Percentiles rank a stretch among this genome's conserved stretches.
Conservation (phyloP, 108 stramenopile species). For the Nitzschia sp. region DNA sequence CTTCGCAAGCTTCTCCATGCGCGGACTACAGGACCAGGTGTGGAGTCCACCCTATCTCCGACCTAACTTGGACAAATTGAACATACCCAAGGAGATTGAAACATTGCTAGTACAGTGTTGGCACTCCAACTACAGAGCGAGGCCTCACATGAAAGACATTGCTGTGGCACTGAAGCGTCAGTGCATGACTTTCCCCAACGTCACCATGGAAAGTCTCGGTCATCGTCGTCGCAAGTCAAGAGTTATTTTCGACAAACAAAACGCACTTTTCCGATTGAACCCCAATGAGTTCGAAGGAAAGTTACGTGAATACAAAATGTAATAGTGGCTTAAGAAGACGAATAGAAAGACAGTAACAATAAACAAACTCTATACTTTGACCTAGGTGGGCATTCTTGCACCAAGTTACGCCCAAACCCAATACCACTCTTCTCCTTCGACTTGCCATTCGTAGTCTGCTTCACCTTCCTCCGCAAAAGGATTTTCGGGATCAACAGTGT, state of each 20-base stretch:
- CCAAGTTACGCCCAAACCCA: slow-evolving; percentile 35
- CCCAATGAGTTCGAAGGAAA: slow-evolving; percentile 3
- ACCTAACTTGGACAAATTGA: slow-evolving; percentile 10
- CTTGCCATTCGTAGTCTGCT: slow-evolving; percentile 3
- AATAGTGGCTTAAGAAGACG: not conserved
- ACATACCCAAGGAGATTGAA: not conserved
- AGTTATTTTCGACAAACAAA: slow-evolving; percentile 22
- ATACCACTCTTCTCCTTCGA: slow-evolving; percentile 40
- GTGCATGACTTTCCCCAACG: slow-evolving; percentile 5
- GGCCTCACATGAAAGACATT: slow-evolving; percentile 10
- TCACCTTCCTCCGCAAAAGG: too few species aligned
- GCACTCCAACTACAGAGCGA: slow-evolving; percentile 2
- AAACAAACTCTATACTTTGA: not conserved
- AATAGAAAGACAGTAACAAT: not conserved
- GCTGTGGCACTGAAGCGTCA: not conserved
- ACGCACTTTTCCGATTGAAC: slow-evolving; percentile 10
- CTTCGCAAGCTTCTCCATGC: slow-evolving; percentile 2
- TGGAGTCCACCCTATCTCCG: slow-evolving; percentile 11
- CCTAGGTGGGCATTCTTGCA: too few species aligned
- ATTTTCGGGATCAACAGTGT: not conserved
- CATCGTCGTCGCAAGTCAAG: slow-evolving; percentile 12
- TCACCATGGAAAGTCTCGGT: not conserved
- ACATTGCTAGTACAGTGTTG: not conserved
- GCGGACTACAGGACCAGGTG: slow-evolving; percentile 1
- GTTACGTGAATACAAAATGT: not conserved